Conservation (phyloP, 345 rosid species). For the Brassica rapa region DNA sequence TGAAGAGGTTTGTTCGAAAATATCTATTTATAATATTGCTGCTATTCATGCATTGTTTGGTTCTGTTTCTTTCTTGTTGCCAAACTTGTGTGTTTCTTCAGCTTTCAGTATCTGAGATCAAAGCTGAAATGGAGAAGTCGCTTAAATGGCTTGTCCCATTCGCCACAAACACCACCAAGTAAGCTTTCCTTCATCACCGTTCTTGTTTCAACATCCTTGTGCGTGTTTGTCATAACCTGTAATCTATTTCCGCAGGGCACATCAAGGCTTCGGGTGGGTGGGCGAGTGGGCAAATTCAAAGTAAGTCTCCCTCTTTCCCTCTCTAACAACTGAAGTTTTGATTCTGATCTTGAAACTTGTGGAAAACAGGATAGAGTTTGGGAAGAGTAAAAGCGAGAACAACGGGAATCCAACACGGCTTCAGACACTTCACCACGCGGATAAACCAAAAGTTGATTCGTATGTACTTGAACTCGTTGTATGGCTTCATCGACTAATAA, state of each 20-base stretch:
- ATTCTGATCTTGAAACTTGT: conserved; percentile 14
- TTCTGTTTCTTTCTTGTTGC: background rate
- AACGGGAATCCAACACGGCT: conserved; percentile 56
- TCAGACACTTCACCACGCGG: conserved; percentile 83
- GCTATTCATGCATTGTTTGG: background rate
- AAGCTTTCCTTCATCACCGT: conserved; percentile 30
- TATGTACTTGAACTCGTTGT: conserved; percentile 72
- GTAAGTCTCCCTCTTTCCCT: conserved; percentile 42
- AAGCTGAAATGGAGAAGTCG: conserved; percentile 84
- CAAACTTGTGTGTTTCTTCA: conserved; percentile 41
- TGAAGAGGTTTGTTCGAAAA: conserved; percentile 59
- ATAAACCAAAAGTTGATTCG: conserved; percentile 60
- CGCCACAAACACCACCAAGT: conserved; percentile 85
- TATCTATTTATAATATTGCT: too few species aligned
- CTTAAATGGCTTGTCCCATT: conserved; percentile 83
- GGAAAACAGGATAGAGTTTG: conserved; percentile 37
- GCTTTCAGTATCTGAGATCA: conserved; percentile 60
- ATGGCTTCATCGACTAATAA: conserved; percentile 77
- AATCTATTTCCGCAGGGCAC: conserved; percentile 54
- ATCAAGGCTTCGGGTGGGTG: conserved; percentile 96
- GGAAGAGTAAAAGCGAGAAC: conserved; percentile 38
- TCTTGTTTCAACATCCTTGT: background rate
- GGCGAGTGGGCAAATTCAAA: conserved; percentile 97
- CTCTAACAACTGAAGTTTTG: background rate
- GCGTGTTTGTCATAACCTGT: conserved; percentile 12